These are phyloP conservation scores for Lagerstroemia speciosa DNA, from an alignment of 345 rosid species.

Conservation along the genomic window DNA sequence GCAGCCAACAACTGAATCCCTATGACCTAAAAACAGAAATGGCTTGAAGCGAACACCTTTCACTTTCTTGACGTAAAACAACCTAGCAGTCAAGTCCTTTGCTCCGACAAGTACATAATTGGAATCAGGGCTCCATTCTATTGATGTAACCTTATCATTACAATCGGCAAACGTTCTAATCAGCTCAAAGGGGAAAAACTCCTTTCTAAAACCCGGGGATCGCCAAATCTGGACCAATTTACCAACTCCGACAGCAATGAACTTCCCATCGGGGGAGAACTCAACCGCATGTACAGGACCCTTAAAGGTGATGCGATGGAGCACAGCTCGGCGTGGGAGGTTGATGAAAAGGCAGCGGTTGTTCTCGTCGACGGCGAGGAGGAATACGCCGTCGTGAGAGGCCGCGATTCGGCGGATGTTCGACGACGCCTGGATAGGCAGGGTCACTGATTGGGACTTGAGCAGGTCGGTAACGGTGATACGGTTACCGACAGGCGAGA, in stretches of 20 bases:
- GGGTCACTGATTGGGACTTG: conserved; percentile 61
- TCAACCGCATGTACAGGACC: conserved; percentile 42
- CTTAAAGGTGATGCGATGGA: conserved; percentile 66
- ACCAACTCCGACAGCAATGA: conserved; percentile 70
- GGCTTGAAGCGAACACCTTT: conserved; percentile 60
- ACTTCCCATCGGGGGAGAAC: conserved; percentile 75
- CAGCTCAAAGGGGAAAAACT: conserved; percentile 60
- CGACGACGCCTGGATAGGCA: conserved; percentile 53
- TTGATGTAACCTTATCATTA: conserved; percentile 47
- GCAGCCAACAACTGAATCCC: conserved; percentile 77
- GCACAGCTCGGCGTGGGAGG: conserved; percentile 57
- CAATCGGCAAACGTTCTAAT: conserved; percentile 74
- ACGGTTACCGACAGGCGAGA: conserved; percentile 87
- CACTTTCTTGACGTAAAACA: conserved; percentile 54
- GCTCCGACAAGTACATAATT: conserved; percentile 74
- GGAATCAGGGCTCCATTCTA: conserved; percentile 78
- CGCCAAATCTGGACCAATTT: conserved; percentile 84
- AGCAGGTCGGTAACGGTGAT: conserved; percentile 81
- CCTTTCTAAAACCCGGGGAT: conserved; percentile 72
- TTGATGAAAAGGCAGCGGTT: conserved; percentile 76
- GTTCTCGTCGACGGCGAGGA: conserved; percentile 70
- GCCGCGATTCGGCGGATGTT: conserved; percentile 67
- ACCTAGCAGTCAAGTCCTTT: conserved; percentile 71
- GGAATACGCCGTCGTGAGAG: conserved; percentile 70
- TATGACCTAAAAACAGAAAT: conserved; percentile 71